Base-by-base conservation (phyloP, 2,329 filamentous ascomycete genomes). In the Epicoccum sorghinum region DNA sequence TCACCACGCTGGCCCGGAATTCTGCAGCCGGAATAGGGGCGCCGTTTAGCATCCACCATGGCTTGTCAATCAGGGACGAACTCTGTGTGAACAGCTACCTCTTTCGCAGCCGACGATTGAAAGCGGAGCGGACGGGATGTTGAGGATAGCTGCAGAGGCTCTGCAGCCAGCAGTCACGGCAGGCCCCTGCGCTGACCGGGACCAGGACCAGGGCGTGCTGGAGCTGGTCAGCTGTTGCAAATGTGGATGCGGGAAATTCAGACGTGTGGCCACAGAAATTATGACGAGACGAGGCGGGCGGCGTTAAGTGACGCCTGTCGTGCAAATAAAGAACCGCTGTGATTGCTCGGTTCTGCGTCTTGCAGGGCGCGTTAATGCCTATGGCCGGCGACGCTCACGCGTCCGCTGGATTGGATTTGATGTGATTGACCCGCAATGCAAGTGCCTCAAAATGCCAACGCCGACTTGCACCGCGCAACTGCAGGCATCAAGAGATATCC, bases 301-400 rank as follows among this genome's bases (percentile, higher is more conserved):
- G 57, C 55, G 55, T 58, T 62, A 53, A 58, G 62, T 60, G 63
- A 68, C 58, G 61, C 62, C 60, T 52, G 67, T 63, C 52, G 67
- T 71, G 66, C 64, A 64, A 65, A 67, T 59, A 62, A 58, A 49
- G 60, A 59, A 52, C 44, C 52, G 60, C 55, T 58, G 60, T 64
- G 61, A 60, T 59, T 65, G 64, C 60, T 60, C 52, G 38, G 50
- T 50, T 44, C 25, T 52, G 55, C 43, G 25, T 56, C 23, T 55
- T 57, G 59, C 58, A 57, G 42, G 49, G 36, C 64, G 58, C 59
- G 59, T 63, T 50, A 55, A 58, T 47, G 47, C 50, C 53, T 53
- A 52, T 54, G 55, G 58, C 57, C 52, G 55, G 29, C 53, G 54
- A 52, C 58, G 55, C 53, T 47, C 51, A 47, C 35, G 36, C 46